These are phyloP conservation scores for Spathaspora passalidarum DNA, from an alignment of 805 yeast genomes.

Conservation along the genomic window DNA sequence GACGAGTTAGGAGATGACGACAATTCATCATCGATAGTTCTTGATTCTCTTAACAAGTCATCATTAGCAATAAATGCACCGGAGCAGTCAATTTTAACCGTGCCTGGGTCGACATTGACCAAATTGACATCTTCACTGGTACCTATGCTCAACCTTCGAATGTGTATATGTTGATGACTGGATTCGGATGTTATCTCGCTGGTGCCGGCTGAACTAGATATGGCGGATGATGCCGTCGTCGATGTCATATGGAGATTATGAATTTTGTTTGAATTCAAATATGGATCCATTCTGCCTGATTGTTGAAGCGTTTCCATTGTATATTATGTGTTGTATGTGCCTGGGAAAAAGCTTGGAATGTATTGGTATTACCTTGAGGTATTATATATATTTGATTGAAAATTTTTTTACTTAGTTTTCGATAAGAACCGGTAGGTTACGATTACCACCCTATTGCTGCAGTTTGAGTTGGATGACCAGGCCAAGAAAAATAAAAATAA, in stretches of 20 bases:
- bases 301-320: not conserved
- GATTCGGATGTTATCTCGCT: not conserved
- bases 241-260: not conserved
- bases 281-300: not conserved
- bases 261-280: not conserved
- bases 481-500: not conserved
- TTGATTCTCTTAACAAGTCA: slow-evolving; percentile 25
- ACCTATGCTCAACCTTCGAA: not conserved
- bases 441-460: too few species aligned
- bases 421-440: too few species aligned
- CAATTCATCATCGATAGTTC: slow-evolving; percentile 1
- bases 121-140: slow-evolving; percentile 15
- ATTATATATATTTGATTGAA: not conserved
- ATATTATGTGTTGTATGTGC: not conserved
- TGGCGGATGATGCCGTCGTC: not conserved
- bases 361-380: not conserved
- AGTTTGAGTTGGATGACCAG: not conserved
- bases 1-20: slow-evolving; percentile 13
- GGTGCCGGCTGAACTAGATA: not conserved
- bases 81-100: slow-evolving; percentile 41
- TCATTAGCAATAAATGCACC: slow-evolving; percentile 47
- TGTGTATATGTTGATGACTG: not conserved
- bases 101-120: slow-evolving; percentile 30
- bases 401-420: too few species aligned
- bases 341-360: too few species aligned